phyloP scores from a whole-genome alignment of 331 rosid species.

The Telfairia occidentalis region DNA sequence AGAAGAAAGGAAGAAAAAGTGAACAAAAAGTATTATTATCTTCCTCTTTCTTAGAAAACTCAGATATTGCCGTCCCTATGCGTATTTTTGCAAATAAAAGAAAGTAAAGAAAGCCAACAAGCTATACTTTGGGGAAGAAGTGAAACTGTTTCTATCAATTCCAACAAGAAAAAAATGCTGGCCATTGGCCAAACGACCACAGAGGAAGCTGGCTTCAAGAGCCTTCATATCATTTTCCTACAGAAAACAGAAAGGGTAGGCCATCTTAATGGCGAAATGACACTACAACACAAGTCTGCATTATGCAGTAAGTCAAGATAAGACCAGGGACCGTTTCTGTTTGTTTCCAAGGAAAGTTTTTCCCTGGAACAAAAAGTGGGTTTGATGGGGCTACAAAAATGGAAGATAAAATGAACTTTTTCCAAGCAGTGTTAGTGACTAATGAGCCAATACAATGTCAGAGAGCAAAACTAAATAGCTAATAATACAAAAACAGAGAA shows the following conservation, averaged over 20 bases:
- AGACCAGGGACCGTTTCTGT: constrained; percentile 8
- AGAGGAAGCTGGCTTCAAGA: not conserved
- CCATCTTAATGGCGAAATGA: not conserved
- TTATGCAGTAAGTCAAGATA: constrained; percentile 6
- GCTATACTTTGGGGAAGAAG: not conserved
- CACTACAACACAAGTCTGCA: not conserved
- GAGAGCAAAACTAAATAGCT: not conserved
- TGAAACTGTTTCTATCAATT: not conserved
- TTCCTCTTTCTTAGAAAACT: not conserved
- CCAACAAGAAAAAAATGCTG: not conserved
- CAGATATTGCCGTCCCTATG: not conserved
- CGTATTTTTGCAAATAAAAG: not conserved
- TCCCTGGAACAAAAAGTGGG: constrained; percentile 3
- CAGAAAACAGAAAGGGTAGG: not conserved
- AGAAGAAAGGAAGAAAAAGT: not conserved
- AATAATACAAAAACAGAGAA: not conserved
- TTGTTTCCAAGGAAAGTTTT: constrained; percentile 2
- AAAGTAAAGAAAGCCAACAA: not conserved
- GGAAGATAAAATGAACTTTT: not conserved
- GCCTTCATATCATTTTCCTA: not conserved
- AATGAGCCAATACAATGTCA: not conserved
- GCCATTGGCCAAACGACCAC: constrained; percentile 8
- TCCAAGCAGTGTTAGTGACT: not conserved
- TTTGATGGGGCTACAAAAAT: not conserved
- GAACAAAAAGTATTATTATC: not conserved